Evolutionary conservation across 75 land plant species (phyloP), one percentile per base, ranked within the genome.

Genomic region (Selaginella tamariscina): DNA sequence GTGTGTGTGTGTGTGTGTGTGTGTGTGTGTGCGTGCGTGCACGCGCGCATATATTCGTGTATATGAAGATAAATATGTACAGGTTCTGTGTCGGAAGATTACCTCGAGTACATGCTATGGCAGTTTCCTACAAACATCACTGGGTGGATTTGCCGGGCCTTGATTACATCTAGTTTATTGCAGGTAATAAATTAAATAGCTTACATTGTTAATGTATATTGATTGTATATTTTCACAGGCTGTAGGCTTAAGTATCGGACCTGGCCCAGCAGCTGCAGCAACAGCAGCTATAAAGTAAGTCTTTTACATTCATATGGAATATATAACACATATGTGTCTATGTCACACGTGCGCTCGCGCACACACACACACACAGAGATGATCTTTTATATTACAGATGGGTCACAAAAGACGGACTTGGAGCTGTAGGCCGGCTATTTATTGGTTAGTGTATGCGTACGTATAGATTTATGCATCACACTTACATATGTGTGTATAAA

Each of bases 121-220:
- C 99, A 95, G 71, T 86, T 95, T 71, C 99, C 99, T 18, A 95
- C 99, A 20, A 95, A 95, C 77, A 82, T 95, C 30, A 91, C 99
- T 55, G 99, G 78, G 44, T 95, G 99, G 99, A 84, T 88, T 29
- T 95, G 99, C 79, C 82, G 83, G 44, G 80, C 99, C 22, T 78
- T 95, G 65, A 96, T 95, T 44, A 91, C 99, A 1, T 95, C 99
- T 54, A 95, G 97, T 78, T 89, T 95, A 28, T 71, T 95, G 59
- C 84, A 91, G 92, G 99, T 85, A 28, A 28, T 18, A 1, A 66
- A 24, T 56, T 66, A 23, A 15, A 23, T 8, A 15, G 44, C 44
- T 44, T 20, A 56, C 27, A 22, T 66, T 66, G 2, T 0, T 32
- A 5, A 11, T 65, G 15, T 18, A 55, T 11, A 31, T 69, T 30